Base-by-base conservation (phyloP, 2,329 filamentous ascomycete genomes). In the Neopestalotiopsis clavispora region DNA sequence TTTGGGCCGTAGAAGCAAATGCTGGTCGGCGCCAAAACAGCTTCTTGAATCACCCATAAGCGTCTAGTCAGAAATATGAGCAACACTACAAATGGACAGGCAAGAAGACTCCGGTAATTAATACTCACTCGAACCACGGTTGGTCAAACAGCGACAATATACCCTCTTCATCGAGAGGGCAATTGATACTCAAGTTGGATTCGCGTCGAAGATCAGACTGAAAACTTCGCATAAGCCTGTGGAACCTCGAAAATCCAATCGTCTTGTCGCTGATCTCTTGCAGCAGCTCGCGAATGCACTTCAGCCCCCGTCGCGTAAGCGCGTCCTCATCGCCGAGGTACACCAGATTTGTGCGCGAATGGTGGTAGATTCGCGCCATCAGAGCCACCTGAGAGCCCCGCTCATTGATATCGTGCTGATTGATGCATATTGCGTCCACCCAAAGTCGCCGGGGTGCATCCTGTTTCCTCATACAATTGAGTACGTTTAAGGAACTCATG, bases 1-100 rank as follows among this genome's bases (percentile, higher is more conserved):
- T 28, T 28, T 5, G 58, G 58, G 30, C 58, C 58, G 58, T 34
- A 60, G n/a, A 60, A 60, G 58, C 58, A 60, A 34, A 60, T 17
- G 58, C 58, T 60, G 17, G 13, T 60, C 14, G 58, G 58, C 28
- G 58, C 20, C 23, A 60, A 34, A 30, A 28, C 58, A 9, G 58
- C 58, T 60, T 60, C 20, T 60, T 60, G 58, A 28, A 60, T 1
- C 7, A 60, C 58, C 58, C 58, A 60, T 6, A 60, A 34, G 13
- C 58, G 58, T 28, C 58, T 60, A 34, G 6, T 10, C 0, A 23
- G 23, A 28, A 17, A 32, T 2, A 28, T 28, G 0, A 60, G 58
- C 30, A 2, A 7, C 14, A 1, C 23, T 60, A 10, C 28, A 7
- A 17, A 17, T n/a, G 1, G 7, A 56, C 13, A 20, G 17, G 58